Evolutionary conservation across 441 rosid species (phyloP), one percentile per base, ranked within the genome.

Genomic region (Corymbia calophylla): DNA sequence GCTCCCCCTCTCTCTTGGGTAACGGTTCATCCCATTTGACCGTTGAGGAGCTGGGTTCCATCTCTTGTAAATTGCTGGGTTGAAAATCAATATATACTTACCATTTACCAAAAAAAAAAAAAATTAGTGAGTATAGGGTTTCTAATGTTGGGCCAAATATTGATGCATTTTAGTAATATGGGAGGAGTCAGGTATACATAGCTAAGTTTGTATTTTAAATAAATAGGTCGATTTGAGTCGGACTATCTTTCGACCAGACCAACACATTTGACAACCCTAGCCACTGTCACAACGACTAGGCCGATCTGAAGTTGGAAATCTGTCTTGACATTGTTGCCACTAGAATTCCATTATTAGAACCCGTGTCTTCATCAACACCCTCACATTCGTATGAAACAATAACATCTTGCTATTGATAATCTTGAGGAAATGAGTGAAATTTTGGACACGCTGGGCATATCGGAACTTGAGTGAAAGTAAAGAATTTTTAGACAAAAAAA

Each of bases 201-300:
- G 4, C 97, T 94, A 88, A 96, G 7, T 5, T 70, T 35, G 49
- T 10, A 35, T 68, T 68, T 9, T 9, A 68, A 32, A 32, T 5
- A 68, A 17, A 66, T 31, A n/a, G 2, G 23, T 31, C 0, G 3
- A 66, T 31, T 66, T 17, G 6, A 23, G 2, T 68, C 13, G 0
- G 6, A 32, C 2, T 9, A 68, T 68, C n/a, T 68, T 68, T 68
- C 10, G 3, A 68, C 6, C 0, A 3, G 4, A 96, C 87, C 94
- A 98, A 88, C 95, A 98, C 48, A 95, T 56, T 56, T 39, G 15
- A 35, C 47, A 44, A 87, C 3, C 70, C 88, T 56, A 51, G 88
- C 3, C 15, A 89, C 29, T 55, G 85, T 29, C 27, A 55, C 12
- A 15, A 53, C 29, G 1, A 18, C 44, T 32, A 53, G 25, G 62